These are phyloP conservation scores for Ilex aquifolium DNA, from an alignment of 257 asterid genomes.

Conservation along the genomic window DNA sequence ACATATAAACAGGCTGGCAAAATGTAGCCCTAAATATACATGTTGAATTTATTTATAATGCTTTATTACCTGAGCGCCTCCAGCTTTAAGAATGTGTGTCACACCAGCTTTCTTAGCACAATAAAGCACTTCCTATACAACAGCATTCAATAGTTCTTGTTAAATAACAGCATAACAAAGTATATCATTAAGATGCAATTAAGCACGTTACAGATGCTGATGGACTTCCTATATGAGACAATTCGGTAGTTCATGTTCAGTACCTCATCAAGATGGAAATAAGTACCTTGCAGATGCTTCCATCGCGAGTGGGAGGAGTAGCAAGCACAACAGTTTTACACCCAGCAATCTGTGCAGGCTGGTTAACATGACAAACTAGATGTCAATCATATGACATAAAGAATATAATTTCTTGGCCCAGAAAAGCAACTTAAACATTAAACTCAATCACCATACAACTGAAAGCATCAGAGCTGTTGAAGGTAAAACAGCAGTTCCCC, in stretches of 20 bases:
- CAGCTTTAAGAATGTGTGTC: constrained; percentile 96
- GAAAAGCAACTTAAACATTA: constrained; percentile 6
- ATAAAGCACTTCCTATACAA: constrained; percentile 78
- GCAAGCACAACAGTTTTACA: constrained; percentile 96
- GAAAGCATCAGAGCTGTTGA: constrained; percentile 98
- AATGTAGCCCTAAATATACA: neutral
- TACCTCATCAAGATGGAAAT: constrained; percentile 12
- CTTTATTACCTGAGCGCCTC: constrained; percentile 89
- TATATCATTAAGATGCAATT: too few species aligned
- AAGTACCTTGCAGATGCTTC: constrained; percentile 85
- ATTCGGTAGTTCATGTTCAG: too few species aligned
- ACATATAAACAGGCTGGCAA: neutral
- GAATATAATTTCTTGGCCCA: too few species aligned
- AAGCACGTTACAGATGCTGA: too few species aligned
- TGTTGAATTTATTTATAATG: neutral
- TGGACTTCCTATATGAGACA: too few species aligned
- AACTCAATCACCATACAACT: constrained; percentile 59
- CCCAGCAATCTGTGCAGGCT: constrained; percentile 99
- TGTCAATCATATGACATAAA: constrained; percentile 1
- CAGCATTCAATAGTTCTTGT: constrained; percentile 2
- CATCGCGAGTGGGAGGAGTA: constrained; percentile 88
- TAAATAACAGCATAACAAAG: neutral
- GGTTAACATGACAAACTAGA: constrained; percentile 26
- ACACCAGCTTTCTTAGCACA: constrained; percentile 99
- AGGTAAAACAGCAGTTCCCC: constrained; percentile 99